These are phyloP conservation scores for Lactarius akahatsu DNA, from an alignment of 768 basidiomycete species.

Conservation along the genomic window DNA sequence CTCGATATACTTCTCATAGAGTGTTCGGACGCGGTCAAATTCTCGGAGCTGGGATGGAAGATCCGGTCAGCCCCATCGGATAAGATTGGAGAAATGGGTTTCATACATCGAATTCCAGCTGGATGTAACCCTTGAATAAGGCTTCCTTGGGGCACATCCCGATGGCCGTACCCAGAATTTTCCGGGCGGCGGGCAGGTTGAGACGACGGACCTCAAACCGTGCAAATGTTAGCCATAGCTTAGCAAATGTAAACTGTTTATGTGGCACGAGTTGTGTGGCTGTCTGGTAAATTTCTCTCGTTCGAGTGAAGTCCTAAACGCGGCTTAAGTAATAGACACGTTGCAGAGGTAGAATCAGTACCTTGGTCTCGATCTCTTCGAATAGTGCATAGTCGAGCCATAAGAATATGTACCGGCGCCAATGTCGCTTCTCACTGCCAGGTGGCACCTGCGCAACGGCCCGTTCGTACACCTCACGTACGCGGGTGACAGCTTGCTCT, in stretches of 20 bases:
- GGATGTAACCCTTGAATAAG: conserved; percentile 94
- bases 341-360: conserved; percentile 32
- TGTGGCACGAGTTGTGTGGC: conserved; percentile 88
- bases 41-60: conserved; percentile 66
- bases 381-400: conserved; percentile 97
- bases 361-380: conserved; percentile 95
- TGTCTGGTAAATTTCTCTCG: conserved; percentile 91
- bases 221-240: conserved; percentile 91
- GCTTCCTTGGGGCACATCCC: conserved; percentile 97
- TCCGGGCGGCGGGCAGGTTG: conserved; percentile 81
- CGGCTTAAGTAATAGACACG: neutral
- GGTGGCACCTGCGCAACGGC: conserved; percentile 96
- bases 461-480: conserved; percentile 93
- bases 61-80: conserved; percentile 21
- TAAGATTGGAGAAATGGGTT: conserved; percentile 1
- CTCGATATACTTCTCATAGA: conserved; percentile 95
- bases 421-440: conserved; percentile 88
- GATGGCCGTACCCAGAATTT: conserved; percentile 84
- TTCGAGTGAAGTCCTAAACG: conserved; percentile 73
- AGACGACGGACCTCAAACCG: conserved; percentile 87
- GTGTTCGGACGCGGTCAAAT: conserved; percentile 86
- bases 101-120: conserved; percentile 81
- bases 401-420: conserved; percentile 86
- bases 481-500: conserved; percentile 57
- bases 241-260: conserved; percentile 96